Evolutionary conservation across 495 filamentous ascomycete genomes (phyloP).

Genomic region (Tuber calosporum): DNA sequence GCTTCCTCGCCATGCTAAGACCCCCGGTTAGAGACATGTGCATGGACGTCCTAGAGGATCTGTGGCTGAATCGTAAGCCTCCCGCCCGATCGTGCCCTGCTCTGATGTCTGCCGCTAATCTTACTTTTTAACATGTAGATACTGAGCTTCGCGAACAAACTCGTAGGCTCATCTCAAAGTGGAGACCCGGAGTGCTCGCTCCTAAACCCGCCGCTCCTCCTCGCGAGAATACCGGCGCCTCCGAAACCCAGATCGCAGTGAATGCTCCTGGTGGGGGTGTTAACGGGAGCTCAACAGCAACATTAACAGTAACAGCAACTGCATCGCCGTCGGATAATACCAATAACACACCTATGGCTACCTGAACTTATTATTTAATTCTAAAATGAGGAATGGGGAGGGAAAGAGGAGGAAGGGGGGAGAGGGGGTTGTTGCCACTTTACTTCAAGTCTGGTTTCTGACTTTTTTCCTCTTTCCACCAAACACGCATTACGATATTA

Average conservation of each 20-base stretch:
- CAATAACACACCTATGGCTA: background rate
- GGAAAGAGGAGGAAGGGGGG: background rate
- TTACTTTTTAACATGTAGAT: constrained; percentile 40
- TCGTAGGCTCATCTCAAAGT: constrained; percentile 48
- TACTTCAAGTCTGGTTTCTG: background rate
- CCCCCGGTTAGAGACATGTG: constrained; percentile 75
- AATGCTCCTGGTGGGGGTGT: background rate
- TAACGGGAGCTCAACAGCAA: constrained; percentile 2
- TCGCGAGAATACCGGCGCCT: background rate
- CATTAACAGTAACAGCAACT: background rate
- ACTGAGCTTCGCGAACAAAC: constrained; percentile 46
- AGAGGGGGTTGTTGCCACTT: background rate
- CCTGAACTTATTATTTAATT: background rate
- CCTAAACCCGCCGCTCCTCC: constrained; percentile 1
- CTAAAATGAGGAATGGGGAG: background rate
- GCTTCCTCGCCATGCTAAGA: constrained; percentile 77
- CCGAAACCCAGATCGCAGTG: background rate
- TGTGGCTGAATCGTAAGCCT: constrained; percentile 71
- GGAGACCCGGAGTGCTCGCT: constrained; percentile 47
- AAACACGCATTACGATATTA: background rate
- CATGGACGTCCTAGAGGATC: constrained; percentile 72
- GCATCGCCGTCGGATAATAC: background rate
- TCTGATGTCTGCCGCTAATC: constrained; percentile 8
- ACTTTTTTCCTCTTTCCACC: background rate
- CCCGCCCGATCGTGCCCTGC: constrained; percentile 5